Percentiles rank a stretch among this genome's conserved stretches.
Evolutionary conservation across 2,329 filamentous ascomycete genomes (phyloP).

Genomic region (Curvularia eragrostidis): DNA sequence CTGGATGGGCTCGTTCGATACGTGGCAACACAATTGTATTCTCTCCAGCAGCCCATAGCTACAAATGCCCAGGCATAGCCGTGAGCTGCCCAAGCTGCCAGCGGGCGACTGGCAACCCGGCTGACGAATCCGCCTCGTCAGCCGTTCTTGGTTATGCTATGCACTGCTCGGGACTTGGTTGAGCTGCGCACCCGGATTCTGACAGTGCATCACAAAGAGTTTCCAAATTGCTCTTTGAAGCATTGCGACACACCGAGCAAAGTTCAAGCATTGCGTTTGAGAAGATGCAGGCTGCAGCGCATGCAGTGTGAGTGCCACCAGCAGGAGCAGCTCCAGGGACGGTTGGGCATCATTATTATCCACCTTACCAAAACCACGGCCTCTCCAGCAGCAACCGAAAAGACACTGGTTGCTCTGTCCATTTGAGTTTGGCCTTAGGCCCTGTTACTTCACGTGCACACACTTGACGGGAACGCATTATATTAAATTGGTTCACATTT

Average conservation of each 20-base stretch:
- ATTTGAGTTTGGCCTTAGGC: neutral
- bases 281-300: neutral
- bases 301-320: neutral
- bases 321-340: neutral
- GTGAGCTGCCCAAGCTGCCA: neutral
- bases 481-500: conserved; percentile 30
- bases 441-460: neutral
- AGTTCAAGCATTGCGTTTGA: neutral
- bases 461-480: neutral
- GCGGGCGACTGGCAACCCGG: neutral
- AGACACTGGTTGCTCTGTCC: neutral
- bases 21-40: neutral
- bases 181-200: neutral
- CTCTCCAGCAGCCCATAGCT: neutral
- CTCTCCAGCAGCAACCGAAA: neutral
- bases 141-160: conserved; percentile 10
- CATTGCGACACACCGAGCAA: neutral
- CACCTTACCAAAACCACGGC: neutral
- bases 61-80: neutral
- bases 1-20: neutral
- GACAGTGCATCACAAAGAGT: neutral
- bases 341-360: conserved; percentile 4
- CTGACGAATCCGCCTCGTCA: conserved; percentile 16
- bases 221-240: neutral
- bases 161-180: conserved; percentile 6